Evolutionary conservation across 768 basidiomycete species (phyloP).

Genomic region (Termitomyces sp.): DNA sequence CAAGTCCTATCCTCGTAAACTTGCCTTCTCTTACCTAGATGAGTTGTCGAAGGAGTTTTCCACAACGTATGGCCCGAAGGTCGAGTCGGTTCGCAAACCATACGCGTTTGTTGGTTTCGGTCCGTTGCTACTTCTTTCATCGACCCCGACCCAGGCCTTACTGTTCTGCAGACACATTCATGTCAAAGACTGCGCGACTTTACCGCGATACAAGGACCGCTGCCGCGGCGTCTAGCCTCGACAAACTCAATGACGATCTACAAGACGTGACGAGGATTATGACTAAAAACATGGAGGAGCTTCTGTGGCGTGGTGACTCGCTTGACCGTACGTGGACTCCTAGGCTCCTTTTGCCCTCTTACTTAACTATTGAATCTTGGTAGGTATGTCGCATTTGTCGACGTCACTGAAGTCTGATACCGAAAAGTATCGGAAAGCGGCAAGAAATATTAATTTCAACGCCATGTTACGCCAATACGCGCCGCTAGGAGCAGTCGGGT

Average conservation of each 20-base stretch:
- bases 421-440: slow-evolving; percentile 95
- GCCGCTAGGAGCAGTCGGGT: slow-evolving; percentile 75
- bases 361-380: background rate
- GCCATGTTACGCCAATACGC: slow-evolving; percentile 96
- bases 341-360: background rate
- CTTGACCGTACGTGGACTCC: slow-evolving; percentile 69
- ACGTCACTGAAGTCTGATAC: slow-evolving; percentile 93
- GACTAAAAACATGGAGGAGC: slow-evolving; percentile 99
- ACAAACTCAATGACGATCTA: slow-evolving; percentile 90
- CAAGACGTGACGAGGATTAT: slow-evolving; percentile 99
- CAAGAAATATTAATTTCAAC: slow-evolving; percentile 89
- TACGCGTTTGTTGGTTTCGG: slow-evolving; percentile 99
- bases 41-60: slow-evolving; percentile 97
- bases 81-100: slow-evolving; percentile 90
- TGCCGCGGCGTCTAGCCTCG: slow-evolving; percentile 64
- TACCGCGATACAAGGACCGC: slow-evolving; percentile 93
- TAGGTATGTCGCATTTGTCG: slow-evolving; percentile 96
- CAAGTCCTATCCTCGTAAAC: slow-evolving; percentile 94
- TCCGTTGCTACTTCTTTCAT: slow-evolving; percentile 33
- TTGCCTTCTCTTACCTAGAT: slow-evolving; percentile 96
- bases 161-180: slow-evolving; percentile 79
- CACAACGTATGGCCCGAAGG: slow-evolving; percentile 87
- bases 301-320: slow-evolving; percentile 96
- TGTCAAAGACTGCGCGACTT: slow-evolving; percentile 93
- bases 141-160: background rate